A percentile compares a stretch with the other conserved stretches of the same genome.
These are phyloP conservation scores for Penicillium atrosanguineum DNA, from an alignment of 495 filamentous ascomycete genomes.

Conservation along the genomic window DNA sequence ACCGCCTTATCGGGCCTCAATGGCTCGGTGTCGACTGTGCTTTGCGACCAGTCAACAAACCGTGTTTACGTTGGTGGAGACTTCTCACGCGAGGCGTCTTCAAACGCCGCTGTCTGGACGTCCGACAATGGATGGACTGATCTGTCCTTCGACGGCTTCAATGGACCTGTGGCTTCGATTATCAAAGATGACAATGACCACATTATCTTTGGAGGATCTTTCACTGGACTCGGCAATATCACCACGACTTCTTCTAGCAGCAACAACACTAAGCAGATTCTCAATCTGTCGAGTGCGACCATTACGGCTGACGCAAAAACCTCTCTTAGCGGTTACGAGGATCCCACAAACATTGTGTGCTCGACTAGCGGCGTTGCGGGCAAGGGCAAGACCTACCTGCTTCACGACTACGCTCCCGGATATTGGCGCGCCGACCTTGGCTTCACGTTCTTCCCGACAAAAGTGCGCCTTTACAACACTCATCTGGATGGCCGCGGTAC, in stretches of 20 bases:
- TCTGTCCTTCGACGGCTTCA: constrained; percentile 89
- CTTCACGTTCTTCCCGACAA: constrained; percentile 81
- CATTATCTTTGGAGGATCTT: constrained; percentile 90
- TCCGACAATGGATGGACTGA: constrained; percentile 69
- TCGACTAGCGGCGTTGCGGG: constrained; percentile 63
- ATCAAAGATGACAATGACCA: constrained; percentile 72
- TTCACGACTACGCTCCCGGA: constrained; percentile 75
- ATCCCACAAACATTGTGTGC: constrained; percentile 85
- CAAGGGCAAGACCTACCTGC: constrained; percentile 75
- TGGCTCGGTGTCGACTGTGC: constrained; percentile 74
- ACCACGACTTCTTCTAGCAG: constrained; percentile 40
- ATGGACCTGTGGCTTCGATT: constrained; percentile 88
- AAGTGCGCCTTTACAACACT: constrained; percentile 87
- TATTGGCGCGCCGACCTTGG: constrained; percentile 81
- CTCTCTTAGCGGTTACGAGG: constrained; percentile 61
- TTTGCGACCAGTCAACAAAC: constrained; percentile 79
- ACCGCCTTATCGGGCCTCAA: constrained; percentile 73
- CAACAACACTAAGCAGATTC: constrained; percentile 65
- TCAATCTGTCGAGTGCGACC: constrained; percentile 77
- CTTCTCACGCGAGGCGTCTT: constrained; percentile 74
- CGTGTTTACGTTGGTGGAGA: constrained; percentile 89
- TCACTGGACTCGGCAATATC: constrained; percentile 84
- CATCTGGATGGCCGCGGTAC: constrained; percentile 83
- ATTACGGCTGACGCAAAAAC: constrained; percentile 65
- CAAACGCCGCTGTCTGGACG: constrained; percentile 86